Evolutionary conservation across 1,284 basidiomycete species (phyloP), one percentile per base, ranked within the genome.

Genomic region (Puccinia novopanici): DNA sequence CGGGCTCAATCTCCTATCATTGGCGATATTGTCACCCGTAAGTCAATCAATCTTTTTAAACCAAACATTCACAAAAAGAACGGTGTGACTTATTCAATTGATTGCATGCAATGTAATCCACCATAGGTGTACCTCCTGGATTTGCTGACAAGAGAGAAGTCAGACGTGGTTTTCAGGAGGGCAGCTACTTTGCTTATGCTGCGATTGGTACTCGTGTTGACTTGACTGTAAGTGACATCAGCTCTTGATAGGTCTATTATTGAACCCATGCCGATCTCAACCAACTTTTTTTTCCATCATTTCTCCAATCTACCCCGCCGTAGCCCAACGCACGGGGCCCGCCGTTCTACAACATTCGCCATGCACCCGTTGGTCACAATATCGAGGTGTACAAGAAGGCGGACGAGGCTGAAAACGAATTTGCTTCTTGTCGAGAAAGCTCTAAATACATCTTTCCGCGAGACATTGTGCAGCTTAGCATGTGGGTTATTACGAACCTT

Each of bases 401-500:
- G 6, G 55, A 79, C 55, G 75, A 77, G 45, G 63, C 75, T 42
- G 61, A 77, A 27, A 77, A 54, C 34, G 75, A 77, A 50, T 77
- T 77, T 55, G 52, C 52, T 79, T 55, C 37, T n/a, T 30, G 40
- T 15, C n/a, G 65, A 61, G 76, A 79, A 10, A 40, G 30, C 24
- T 71, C 76, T 30, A 37, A 79, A 40, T 57, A 59, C 45, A 24
- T 54, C 22, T 59, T 79, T 17, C 76, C 76, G 3, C 34, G 50
- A 27, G 67, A 79, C 40, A 71, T 79, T 50, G 67, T 79, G 12
- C 67, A 71, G 70, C 52, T 79, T 17, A 79, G 67, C 45, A 79
- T 71, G 76, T 67, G 65, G 57, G 45, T 61, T 61, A 37, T 79
- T n/a, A 70, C 65, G 22, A 34, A 54, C 27, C 4, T 79, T 6